Base-by-base conservation (phyloP, 1,284 basidiomycete genomes). In the Leccinum pachyderme region DNA sequence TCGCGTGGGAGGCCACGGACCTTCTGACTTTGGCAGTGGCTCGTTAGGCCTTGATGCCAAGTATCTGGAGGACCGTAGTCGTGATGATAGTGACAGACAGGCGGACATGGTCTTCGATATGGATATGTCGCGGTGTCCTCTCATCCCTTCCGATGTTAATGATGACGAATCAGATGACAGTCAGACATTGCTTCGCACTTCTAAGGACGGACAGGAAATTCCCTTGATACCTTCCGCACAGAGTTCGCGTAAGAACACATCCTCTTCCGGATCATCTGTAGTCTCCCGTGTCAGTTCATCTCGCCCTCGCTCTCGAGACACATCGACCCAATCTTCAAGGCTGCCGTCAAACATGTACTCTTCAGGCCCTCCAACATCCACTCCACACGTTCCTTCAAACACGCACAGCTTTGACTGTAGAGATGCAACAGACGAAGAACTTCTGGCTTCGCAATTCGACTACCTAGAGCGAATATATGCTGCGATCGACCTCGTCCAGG, bases 141-240 rank as follows among this genome's bases (percentile, higher is more conserved):
- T 60, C 43, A 33, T 32, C 22, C 68, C 70, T 29, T 66, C 53
- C 1, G 71, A 72, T 49, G 58, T 69, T 5, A 60, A 56, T 8
- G 67, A 69, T 8, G 66, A 70, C 15, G 67, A 61, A 39, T 71
- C 69, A 7, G 69, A 67, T 49, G 69, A 66, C 18, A 59, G 59
- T 27, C 66, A 57, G 31, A 32, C 44, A 7, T 68, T 63, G 32
- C 55, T 60, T 44, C 67, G 57, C 13, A 72, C 64, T 28, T 68
- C 68, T 32, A 64, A 63, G 33, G 66, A 69, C 28, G 59, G 57
- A 27, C 65, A 65, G 27, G 49, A 49, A 22, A 37, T 69, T 33
- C 52, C 64, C 9, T 15, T 60, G 33, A 11, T 48, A 2, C 39
- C 33, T 11, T 55, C 56, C 8, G 33, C 12, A 25, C 52, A 41